Conservation (phyloP, 345 rosid genomes). For the Gynandropsis gynandra region DNA sequence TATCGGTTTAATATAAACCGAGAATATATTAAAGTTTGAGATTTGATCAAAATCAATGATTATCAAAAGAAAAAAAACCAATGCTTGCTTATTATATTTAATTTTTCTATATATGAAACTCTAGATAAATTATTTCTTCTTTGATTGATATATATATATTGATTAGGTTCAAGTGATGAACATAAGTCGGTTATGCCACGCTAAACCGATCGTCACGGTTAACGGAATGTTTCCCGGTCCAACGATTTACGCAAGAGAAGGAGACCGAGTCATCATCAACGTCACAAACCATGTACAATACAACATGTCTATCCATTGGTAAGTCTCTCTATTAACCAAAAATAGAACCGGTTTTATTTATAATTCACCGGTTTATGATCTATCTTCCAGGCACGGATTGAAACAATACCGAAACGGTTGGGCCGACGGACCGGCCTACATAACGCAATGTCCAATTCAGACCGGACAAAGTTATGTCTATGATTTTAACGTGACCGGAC, state of each 20-base stretch:
- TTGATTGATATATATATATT: neutral
- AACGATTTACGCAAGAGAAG: slow-evolving; percentile 45
- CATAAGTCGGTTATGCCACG: slow-evolving; percentile 47
- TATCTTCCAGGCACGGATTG: slow-evolving; percentile 51
- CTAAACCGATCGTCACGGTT: slow-evolving; percentile 52
- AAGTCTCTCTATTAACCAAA: slow-evolving; percentile 4
- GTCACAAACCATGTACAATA: slow-evolving; percentile 48
- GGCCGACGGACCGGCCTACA: slow-evolving; percentile 72
- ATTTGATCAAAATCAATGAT: too few species aligned
- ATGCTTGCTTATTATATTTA: too few species aligned
- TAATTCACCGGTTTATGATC: neutral
- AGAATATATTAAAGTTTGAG: neutral
- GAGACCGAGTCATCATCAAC: slow-evolving; percentile 44
- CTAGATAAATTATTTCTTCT: too few species aligned
- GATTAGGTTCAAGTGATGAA: slow-evolving; percentile 44
- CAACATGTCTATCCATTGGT: slow-evolving; percentile 53
- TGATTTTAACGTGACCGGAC: slow-evolving; percentile 51
- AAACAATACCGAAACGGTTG: slow-evolving; percentile 59
- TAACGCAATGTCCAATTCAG: slow-evolving; percentile 66
- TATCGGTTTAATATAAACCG: neutral
- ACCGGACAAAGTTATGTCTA: slow-evolving; percentile 46
- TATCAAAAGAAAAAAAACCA: neutral
- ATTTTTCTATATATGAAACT: too few species aligned
- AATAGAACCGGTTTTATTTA: slow-evolving; percentile 8
- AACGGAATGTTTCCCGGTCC: slow-evolving; percentile 57